These are phyloP conservation scores for Erodium texanum DNA, from an alignment of 441 rosid species.

Conservation along the genomic window DNA sequence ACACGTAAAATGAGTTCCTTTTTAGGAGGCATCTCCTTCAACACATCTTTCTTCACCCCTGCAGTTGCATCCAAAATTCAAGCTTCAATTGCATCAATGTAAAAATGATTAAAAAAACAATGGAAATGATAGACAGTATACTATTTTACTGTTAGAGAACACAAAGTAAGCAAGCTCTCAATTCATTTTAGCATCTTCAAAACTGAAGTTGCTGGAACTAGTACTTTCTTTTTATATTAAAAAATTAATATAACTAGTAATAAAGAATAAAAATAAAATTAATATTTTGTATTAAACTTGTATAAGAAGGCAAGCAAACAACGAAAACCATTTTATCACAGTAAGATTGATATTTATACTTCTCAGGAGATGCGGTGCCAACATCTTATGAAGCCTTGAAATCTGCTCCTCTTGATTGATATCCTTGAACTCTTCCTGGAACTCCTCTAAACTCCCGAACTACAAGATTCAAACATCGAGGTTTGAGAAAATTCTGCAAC, in stretches of 20 bases:
- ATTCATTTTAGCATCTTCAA: too few relatives aligned
- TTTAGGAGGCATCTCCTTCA: slow-evolving; percentile 97
- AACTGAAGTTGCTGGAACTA: too few relatives aligned
- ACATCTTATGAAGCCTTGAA: slow-evolving; percentile 87
- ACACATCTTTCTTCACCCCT: slow-evolving; percentile 99
- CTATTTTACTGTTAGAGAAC: not conserved
- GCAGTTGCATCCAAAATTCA: slow-evolving; percentile 21
- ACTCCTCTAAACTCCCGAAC: slow-evolving; percentile 97
- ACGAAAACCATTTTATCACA: slow-evolving; percentile 10
- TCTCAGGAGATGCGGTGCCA: slow-evolving; percentile 95
- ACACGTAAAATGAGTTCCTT: slow-evolving; percentile 95
- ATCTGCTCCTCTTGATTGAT: slow-evolving; percentile 98
- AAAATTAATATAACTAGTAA: too few relatives aligned
- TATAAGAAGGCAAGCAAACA: slow-evolving; percentile 14
- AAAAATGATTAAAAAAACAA: not conserved
- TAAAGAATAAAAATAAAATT: too few relatives aligned
- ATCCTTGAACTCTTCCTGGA: slow-evolving; percentile 94
- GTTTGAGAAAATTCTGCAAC: slow-evolving; percentile 11
- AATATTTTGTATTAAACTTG: not conserved
- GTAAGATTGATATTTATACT: slow-evolving; percentile 38
- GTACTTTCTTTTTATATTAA: too few relatives aligned
- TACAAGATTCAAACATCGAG: slow-evolving; percentile 33
- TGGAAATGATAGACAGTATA: slow-evolving; percentile 3
- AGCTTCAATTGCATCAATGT: not conserved
- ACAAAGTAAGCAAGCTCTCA: not conserved